phyloP scores from a whole-genome alignment of 495 filamentous ascomycete genomes.

The Penicillium soppii region DNA sequence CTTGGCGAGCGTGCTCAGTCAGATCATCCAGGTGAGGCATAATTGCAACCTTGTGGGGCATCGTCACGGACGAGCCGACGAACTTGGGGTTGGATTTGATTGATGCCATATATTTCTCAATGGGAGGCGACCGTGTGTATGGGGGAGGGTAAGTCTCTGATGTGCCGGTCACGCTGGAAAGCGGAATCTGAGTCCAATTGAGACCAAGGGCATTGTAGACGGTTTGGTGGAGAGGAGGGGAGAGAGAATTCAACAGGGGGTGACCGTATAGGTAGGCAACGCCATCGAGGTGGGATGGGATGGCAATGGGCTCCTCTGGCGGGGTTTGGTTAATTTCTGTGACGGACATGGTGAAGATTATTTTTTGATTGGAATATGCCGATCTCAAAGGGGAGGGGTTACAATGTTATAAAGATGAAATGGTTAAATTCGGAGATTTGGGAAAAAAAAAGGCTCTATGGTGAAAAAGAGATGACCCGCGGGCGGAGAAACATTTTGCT shows the following conservation, averaged over 20 bases:
- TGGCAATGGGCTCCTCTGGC: conserved; percentile 39
- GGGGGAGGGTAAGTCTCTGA: conserved; percentile 37
- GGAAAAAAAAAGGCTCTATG: not conserved
- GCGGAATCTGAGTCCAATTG: conserved; percentile 59
- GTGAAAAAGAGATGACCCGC: conserved; percentile 15
- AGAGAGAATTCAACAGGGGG: conserved; percentile 66
- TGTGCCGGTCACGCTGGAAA: conserved; percentile 38
- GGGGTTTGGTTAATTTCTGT: conserved; percentile 15
- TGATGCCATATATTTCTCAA: conserved; percentile 50
- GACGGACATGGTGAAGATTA: conserved; percentile 19
- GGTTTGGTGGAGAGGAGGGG: conserved; percentile 65
- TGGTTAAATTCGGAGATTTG: not conserved
- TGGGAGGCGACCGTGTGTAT: conserved; percentile 39
- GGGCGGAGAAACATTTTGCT: conserved; percentile 32
- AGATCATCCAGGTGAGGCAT: conserved; percentile 66
- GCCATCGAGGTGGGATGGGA: conserved; percentile 35
- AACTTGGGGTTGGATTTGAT: conserved; percentile 50
- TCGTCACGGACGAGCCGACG: conserved; percentile 68
- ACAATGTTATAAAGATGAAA: not conserved
- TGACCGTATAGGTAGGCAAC: conserved; percentile 51
- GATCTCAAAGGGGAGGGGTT: not conserved
- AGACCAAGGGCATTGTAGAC: conserved; percentile 59
- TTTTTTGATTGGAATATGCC: not conserved
- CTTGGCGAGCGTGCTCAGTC: conserved; percentile 63
- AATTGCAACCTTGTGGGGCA: conserved; percentile 73